A percentile compares a stretch with the other conserved stretches of the same genome.
These are phyloP conservation scores for Zymoseptoria crescenta DNA, from an alignment of 2,329 filamentous ascomycete genomes.

Conservation along the genomic window DNA sequence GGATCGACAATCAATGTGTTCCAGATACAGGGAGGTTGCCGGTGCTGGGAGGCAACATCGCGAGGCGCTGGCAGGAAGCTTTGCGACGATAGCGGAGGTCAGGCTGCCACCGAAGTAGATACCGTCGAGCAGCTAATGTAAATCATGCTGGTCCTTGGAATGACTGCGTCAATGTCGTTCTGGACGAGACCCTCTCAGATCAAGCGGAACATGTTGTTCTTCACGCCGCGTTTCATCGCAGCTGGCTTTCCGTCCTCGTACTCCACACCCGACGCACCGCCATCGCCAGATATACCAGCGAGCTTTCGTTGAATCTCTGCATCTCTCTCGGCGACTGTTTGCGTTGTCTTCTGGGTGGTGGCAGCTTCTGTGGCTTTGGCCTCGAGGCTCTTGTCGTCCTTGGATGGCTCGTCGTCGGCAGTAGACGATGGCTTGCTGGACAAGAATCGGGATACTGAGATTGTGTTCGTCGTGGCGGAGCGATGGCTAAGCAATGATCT, in stretches of 20 bases:
- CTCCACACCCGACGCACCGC: constrained; percentile 63
- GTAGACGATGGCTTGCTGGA: not conserved
- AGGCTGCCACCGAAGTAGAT: no score
- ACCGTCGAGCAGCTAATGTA: no score
- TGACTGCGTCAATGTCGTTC: not conserved
- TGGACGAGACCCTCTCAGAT: constrained; percentile 40
- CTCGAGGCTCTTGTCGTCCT: constrained; percentile 13
- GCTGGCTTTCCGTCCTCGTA: constrained; percentile 67
- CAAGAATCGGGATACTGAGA: not conserved
- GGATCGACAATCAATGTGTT: not conserved
- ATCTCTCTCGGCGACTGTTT: constrained; percentile 57
- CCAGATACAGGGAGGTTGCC: not conserved
- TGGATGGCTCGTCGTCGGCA: constrained; percentile 2
- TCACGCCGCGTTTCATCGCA: constrained; percentile 65
- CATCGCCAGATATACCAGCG: constrained; percentile 60
- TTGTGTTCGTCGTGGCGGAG: not conserved
- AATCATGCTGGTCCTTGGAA: not conserved
- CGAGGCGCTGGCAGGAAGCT: not conserved
- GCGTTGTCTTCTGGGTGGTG: constrained; percentile 29
- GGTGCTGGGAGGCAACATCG: not conserved
- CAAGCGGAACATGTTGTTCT: constrained; percentile 69
- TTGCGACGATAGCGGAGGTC: not conserved
- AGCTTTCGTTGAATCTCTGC: constrained; percentile 59
- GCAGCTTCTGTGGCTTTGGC: constrained; percentile 10
- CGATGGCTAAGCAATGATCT: not conserved